These are phyloP conservation scores for Trichothecium sympodiale DNA, from an alignment of 2,329 filamentous ascomycete species.

Conservation along the genomic window DNA sequence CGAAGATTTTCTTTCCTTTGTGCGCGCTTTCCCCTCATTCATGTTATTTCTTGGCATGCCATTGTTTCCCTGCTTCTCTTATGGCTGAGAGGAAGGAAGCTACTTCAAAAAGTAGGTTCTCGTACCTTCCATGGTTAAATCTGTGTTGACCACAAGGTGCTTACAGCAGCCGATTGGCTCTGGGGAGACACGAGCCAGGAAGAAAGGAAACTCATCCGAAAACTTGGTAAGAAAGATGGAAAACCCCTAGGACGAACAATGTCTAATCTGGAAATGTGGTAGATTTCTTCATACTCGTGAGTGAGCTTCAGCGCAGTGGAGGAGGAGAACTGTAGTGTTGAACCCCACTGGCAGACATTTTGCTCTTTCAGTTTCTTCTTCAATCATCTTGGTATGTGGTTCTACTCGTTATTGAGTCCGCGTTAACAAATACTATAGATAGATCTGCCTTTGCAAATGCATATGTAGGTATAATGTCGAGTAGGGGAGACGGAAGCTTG, in stretches of 20 bases:
- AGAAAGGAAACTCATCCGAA: slow-evolving; percentile 16
- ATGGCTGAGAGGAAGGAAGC: too few relatives aligned
- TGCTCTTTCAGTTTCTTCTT: slow-evolving; percentile 23
- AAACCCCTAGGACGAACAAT: background rate
- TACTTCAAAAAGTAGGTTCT: too few relatives aligned
- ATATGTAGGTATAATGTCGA: slow-evolving; percentile 14
- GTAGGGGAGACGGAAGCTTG: background rate
- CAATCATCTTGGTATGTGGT: slow-evolving; percentile 22
- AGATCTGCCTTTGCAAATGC: slow-evolving; percentile 24
- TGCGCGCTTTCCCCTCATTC: too few relatives aligned
- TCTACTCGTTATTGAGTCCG: background rate
- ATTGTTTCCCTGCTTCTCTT: too few relatives aligned
- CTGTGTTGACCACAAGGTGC: too few relatives aligned
- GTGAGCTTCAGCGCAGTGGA: background rate
- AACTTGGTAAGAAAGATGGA: slow-evolving; percentile 11
- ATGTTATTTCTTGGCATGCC: too few relatives aligned
- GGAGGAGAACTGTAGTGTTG: background rate
- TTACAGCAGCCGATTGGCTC: background rate
- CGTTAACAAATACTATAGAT: slow-evolving; percentile 5
- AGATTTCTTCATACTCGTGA: slow-evolving; percentile 21
- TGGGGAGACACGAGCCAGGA: slow-evolving; percentile 10
- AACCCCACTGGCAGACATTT: slow-evolving; percentile 14
- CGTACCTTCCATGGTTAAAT: too few relatives aligned
- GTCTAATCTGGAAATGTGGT: slow-evolving; percentile 2
- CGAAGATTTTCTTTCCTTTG: too few relatives aligned